Percentiles rank a stretch among this genome's conserved stretches.
Evolutionary conservation across 2,329 filamentous ascomycete genomes (phyloP).

Genomic region (Ilyonectria destructans): DNA sequence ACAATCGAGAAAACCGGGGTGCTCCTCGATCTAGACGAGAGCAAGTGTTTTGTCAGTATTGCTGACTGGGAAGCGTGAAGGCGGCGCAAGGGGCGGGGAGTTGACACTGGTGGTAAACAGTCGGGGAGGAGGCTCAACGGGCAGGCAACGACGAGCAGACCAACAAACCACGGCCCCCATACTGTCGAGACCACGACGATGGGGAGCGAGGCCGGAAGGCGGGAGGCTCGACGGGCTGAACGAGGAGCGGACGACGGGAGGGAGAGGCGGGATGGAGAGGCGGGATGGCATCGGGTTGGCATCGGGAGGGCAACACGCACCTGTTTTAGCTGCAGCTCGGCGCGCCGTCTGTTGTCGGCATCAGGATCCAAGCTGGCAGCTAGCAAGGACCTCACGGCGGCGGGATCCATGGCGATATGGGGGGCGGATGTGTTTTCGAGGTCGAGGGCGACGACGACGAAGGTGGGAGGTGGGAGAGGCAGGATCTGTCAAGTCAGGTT

Average conservation of each 20-base stretch:
- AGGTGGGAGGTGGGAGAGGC: constrained; percentile 40
- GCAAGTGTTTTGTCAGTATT: constrained; percentile 41
- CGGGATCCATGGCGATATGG: constrained; percentile 76
- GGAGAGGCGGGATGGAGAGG: constrained; percentile 12
- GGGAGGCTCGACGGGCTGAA: constrained; percentile 29
- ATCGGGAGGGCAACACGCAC: constrained; percentile 64
- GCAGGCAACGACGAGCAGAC: constrained; percentile 25
- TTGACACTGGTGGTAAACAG: constrained; percentile 31
- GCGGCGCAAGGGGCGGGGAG: constrained; percentile 39
- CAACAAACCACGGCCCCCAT: constrained; percentile 3
- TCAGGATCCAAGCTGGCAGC: constrained; percentile 83
- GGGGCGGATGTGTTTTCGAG: constrained; percentile 41
- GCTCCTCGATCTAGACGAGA: constrained; percentile 83
- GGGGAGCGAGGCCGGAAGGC: constrained; percentile 4
- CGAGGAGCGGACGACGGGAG: constrained; percentile 18
- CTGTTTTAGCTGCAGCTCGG: constrained; percentile 87
- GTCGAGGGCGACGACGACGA: constrained; percentile 45
- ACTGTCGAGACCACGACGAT: constrained; percentile 9
- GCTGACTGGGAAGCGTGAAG: neutral
- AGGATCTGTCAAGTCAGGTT: constrained; percentile 52
- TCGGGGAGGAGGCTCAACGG: constrained; percentile 11
- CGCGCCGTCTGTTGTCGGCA: constrained; percentile 81
- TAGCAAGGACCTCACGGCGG: constrained; percentile 83
- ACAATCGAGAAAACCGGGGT: constrained; percentile 91
- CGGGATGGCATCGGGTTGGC: constrained; percentile 11